Evolutionary conservation across 495 filamentous ascomycete genomes (phyloP).

Genomic region (Penicillium waksmanii): DNA sequence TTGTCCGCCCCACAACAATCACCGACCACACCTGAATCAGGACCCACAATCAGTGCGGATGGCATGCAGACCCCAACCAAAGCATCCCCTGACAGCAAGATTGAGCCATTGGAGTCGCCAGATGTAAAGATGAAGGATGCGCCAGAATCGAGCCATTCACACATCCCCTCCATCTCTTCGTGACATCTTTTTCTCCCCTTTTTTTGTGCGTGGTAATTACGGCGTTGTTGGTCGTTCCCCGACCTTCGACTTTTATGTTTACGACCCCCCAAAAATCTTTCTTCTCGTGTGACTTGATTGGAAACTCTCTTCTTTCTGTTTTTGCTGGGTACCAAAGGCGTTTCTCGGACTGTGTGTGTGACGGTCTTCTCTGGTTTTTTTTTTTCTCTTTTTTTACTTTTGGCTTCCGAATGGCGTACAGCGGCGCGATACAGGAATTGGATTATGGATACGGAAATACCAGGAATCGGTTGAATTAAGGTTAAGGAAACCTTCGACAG

Average conservation of each 20-base stretch:
- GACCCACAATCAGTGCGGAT: slow-evolving; percentile 14
- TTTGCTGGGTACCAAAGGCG: slow-evolving; percentile 24
- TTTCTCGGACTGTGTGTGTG: slow-evolving; percentile 24
- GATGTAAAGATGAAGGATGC: slow-evolving; percentile 43
- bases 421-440: slow-evolving; percentile 31
- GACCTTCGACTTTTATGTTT: slow-evolving; percentile 24
- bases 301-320: slow-evolving; percentile 4
- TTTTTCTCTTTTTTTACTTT: slow-evolving; percentile 18
- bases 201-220: slow-evolving; percentile 16
- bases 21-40: slow-evolving; percentile 25
- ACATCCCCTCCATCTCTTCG: slow-evolving; percentile 33
- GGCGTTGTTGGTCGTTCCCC: slow-evolving; percentile 21
- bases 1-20: slow-evolving; percentile 31
- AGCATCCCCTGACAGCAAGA: slow-evolving; percentile 21
- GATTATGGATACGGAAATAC: slow-evolving; percentile 40
- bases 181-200: slow-evolving; percentile 18
- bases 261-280: slow-evolving; percentile 29
- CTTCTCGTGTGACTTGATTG: slow-evolving; percentile 31
- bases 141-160: slow-evolving; percentile 31
- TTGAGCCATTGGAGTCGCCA: slow-evolving; percentile 22
- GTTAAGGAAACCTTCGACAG: slow-evolving; percentile 9
- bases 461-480: slow-evolving; percentile 30
- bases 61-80: slow-evolving; percentile 22
- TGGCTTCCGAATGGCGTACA: slow-evolving; percentile 35
- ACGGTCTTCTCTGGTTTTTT: slow-evolving; percentile 16